Conservation (phyloP, 306 rosid genomes). For the Cicer chorassanicum region DNA sequence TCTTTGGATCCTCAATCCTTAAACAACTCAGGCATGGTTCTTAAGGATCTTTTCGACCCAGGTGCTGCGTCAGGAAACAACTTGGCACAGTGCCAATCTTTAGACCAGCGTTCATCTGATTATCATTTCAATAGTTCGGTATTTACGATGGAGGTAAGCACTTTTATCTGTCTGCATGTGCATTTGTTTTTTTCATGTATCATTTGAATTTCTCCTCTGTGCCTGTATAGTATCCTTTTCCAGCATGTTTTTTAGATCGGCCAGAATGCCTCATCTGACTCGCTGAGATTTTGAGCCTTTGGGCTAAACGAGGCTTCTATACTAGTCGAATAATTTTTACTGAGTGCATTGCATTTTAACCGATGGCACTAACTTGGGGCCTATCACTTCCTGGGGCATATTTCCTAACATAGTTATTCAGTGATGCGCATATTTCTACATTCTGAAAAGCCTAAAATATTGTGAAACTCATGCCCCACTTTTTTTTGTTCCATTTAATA, state of each 20-base stretch:
- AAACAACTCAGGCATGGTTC: slow-evolving; percentile 73
- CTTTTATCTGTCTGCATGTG: slow-evolving; percentile 10
- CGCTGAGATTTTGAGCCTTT: neutral
- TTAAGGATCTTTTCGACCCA: slow-evolving; percentile 75
- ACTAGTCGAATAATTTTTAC: slow-evolving; percentile 18
- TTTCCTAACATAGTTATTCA: slow-evolving; percentile 9
- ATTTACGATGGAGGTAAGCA: slow-evolving; percentile 60
- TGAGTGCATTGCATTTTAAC: slow-evolving; percentile 21
- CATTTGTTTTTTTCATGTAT: slow-evolving; percentile 16
- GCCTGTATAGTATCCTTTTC: slow-evolving; percentile 7
- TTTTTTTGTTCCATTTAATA: slow-evolving; percentile 42
- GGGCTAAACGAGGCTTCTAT: neutral
- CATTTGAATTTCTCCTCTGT: slow-evolving; percentile 3
- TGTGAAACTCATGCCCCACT: slow-evolving; percentile 30
- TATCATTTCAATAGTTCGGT: slow-evolving; percentile 55
- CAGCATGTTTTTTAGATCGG: neutral
- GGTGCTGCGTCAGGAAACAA: slow-evolving; percentile 62
- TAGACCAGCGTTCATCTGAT: slow-evolving; percentile 63
- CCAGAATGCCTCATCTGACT: slow-evolving; percentile 7
- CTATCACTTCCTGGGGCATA: neutral
- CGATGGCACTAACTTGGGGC: neutral
- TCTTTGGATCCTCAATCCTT: slow-evolving; percentile 62
- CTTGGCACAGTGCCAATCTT: slow-evolving; percentile 65
- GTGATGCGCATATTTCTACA: slow-evolving; percentile 18
- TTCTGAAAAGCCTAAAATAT: slow-evolving; percentile 6